Conservation (phyloP, 345 rosid species). For the Psidium friedrichsthalianum region DNA sequence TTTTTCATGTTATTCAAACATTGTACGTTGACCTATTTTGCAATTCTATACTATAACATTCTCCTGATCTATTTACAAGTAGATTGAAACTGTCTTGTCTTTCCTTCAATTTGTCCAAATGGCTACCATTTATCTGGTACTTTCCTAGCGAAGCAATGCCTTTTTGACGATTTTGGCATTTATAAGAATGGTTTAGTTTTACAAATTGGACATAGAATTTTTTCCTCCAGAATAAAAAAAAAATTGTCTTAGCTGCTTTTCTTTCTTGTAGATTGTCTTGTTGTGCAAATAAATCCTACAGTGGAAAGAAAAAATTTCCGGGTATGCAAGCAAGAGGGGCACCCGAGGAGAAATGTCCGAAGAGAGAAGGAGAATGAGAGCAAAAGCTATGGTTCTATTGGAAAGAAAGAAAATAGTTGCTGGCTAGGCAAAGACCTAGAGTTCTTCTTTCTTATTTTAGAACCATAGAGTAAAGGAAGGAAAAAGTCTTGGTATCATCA, state of each 20-base stretch:
- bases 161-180: too few species aligned
- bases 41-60: too few species aligned
- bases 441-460: not conserved
- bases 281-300: not conserved
- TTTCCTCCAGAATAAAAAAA: too few species aligned
- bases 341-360: not conserved
- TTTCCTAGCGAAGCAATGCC: too few species aligned
- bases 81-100: not conserved
- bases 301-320: not conserved
- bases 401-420: not conserved
- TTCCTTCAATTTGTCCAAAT: too few species aligned
- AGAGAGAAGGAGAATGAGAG: not conserved
- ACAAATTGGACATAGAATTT: too few species aligned
- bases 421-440: not conserved
- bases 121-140: too few species aligned
- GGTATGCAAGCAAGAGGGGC: not conserved
- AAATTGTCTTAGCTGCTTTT: too few species aligned
- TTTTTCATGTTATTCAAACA: too few species aligned
- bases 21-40: too few species aligned
- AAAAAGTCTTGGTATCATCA: not conserved
- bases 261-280: not conserved
- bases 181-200: too few species aligned
- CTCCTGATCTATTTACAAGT: not conserved
- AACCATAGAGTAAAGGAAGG: not conserved
- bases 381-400: not conserved